These are phyloP conservation scores for Schoenoplectus tabernaemontani DNA, from an alignment of 202 grass and related monocot species.

Conservation along the genomic window DNA sequence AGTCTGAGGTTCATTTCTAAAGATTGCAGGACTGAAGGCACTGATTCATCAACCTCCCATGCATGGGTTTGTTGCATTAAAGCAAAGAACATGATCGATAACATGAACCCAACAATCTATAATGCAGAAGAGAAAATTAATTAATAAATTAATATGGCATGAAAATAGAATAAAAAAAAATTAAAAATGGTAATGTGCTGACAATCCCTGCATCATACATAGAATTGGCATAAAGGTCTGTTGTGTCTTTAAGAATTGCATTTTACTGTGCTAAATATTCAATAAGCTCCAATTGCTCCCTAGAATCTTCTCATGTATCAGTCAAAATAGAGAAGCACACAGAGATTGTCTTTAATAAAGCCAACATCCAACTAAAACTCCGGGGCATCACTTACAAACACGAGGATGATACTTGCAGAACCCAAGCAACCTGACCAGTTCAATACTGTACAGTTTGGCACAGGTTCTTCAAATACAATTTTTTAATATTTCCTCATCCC, in stretches of 20 bases:
- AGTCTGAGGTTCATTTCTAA: slow-evolving; percentile 73
- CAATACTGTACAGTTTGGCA: background rate
- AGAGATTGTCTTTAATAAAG: background rate
- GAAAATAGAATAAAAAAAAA: background rate
- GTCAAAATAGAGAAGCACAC: background rate
- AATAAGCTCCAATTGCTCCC: background rate
- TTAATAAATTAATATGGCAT: background rate
- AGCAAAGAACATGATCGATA: slow-evolving; percentile 66
- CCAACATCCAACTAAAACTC: background rate
- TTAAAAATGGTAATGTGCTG: background rate
- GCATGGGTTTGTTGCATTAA: slow-evolving; percentile 75
- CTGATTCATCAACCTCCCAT: slow-evolving; percentile 75
- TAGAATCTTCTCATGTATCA: background rate
- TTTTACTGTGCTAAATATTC: background rate
- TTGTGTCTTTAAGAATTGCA: background rate
- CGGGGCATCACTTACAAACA: background rate
- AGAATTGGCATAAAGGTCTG: background rate
- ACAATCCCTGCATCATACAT: background rate
- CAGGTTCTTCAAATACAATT: background rate
- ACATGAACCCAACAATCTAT: slow-evolving; percentile 93
- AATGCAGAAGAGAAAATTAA: slow-evolving; percentile 19
- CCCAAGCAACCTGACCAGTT: background rate
- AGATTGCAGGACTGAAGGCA: slow-evolving; percentile 78
- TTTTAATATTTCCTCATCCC: background rate
- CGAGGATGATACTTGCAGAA: background rate